Evolutionary conservation across 768 basidiomycete genomes (phyloP).

Genomic region (Naematelia encephala): DNA sequence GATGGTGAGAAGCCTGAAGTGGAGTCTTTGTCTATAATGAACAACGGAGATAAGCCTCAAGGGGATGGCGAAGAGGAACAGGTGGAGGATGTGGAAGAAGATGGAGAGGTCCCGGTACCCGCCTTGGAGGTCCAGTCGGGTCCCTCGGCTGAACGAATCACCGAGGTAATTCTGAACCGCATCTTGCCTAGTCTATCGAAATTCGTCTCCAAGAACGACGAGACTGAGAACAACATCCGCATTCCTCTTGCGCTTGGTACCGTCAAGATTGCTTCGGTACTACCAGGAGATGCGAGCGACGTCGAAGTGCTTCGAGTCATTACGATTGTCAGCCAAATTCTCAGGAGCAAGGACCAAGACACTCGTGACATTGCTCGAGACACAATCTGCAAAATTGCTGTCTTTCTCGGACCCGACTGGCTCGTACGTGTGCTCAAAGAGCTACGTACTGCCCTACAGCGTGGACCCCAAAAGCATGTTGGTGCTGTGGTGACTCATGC

Average conservation of each 20-base stretch:
- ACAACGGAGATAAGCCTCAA: no score
- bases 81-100: conserved; percentile 20
- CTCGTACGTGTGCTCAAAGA: conserved; percentile 73
- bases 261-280: conserved; percentile 72
- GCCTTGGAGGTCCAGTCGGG: conserved; percentile 13
- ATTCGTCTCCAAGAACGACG: conserved; percentile 78
- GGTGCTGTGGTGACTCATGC: conserved; percentile 80
- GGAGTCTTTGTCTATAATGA: no score
- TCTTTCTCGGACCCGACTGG: conserved; percentile 68
- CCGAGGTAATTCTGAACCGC: conserved; percentile 69
- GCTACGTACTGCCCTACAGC: conserved; percentile 73
- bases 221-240: conserved; percentile 76
- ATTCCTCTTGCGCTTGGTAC: conserved; percentile 87
- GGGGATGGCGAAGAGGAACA: conserved; percentile 24
- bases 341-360: conserved; percentile 91
- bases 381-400: conserved; percentile 73
- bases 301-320: conserved; percentile 71
- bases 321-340: conserved; percentile 79
- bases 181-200: conserved; percentile 75
- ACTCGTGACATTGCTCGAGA: conserved; percentile 82
- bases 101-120: conserved; percentile 4
- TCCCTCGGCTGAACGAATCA: conserved; percentile 52
- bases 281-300: conserved; percentile 64
- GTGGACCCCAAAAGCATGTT: conserved; percentile 92
- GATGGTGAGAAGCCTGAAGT: conserved; percentile 36